phyloP scores from a whole-genome alignment of 257 asterid species.

The Solanum phureja region DNA sequence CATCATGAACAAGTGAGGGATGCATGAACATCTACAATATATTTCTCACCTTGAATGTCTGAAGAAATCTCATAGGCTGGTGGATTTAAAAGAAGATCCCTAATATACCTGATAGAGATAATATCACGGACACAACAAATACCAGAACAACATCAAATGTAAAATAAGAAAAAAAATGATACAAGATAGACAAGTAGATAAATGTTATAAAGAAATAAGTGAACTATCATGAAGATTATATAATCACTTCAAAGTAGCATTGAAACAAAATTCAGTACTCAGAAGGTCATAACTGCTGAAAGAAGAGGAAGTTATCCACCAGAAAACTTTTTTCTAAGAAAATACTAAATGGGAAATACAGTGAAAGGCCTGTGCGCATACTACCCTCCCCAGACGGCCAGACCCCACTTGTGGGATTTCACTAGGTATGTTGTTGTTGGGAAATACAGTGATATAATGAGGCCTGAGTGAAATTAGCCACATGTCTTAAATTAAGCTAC shows the following conservation, averaged over 20 bases:
- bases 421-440: not conserved
- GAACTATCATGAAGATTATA: not conserved
- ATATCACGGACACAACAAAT: slow-evolving; percentile 1
- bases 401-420: not conserved
- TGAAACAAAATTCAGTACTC: not conserved
- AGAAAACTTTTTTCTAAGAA: not conserved
- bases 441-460: not conserved
- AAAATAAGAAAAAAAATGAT: not conserved
- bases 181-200: not conserved
- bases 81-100: slow-evolving; percentile 93
- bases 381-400: not conserved
- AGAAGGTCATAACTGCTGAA: not conserved
- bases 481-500: not conserved
- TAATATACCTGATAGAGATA: slow-evolving; percentile 52
- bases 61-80: slow-evolving; percentile 84
- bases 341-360: not conserved
- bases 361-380: not conserved
- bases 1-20: not conserved
- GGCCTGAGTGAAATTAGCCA: not conserved
- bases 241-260: not conserved
- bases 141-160: slow-evolving; percentile 2
- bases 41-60: slow-evolving; percentile 54
- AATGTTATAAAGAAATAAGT: not conserved
- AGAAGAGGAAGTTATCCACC: not conserved
- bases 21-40: not conserved